A percentile compares a stretch with the other conserved stretches of the same genome.
Evolutionary conservation across 768 basidiomycete species (phyloP).

Genomic region (Trametes maxima): DNA sequence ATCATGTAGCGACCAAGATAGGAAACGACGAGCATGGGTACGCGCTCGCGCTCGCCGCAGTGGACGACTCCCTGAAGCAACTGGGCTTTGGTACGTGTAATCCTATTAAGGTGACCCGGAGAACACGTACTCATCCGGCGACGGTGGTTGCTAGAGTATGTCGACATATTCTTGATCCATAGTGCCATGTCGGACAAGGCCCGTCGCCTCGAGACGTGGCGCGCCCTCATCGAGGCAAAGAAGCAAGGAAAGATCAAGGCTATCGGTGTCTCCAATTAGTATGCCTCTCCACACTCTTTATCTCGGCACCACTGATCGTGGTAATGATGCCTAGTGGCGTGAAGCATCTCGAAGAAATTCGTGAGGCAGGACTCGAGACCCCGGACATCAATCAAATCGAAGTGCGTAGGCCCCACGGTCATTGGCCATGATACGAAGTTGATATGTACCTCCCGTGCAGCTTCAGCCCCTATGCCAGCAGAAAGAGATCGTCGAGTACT

Average conservation of each 20-base stretch:
- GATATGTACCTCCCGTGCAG: slow-evolving; percentile 47
- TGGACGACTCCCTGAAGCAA: slow-evolving; percentile 56
- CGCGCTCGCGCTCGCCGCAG: slow-evolving; percentile 55
- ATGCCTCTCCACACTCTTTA: slow-evolving; percentile 26
- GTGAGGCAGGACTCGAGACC: slow-evolving; percentile 55
- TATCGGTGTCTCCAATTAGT: slow-evolving; percentile 54
- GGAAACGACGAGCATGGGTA: slow-evolving; percentile 61
- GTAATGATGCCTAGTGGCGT: slow-evolving; percentile 51
- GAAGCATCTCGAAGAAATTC: slow-evolving; percentile 77
- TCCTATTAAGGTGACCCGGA: background rate
- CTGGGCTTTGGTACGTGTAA: slow-evolving; percentile 41
- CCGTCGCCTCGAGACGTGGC: slow-evolving; percentile 42
- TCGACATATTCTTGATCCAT: slow-evolving; percentile 51
- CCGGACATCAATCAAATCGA: slow-evolving; percentile 86
- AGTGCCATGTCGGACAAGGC: slow-evolving; percentile 40
- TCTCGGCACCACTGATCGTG: background rate
- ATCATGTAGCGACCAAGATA: slow-evolving; percentile 63
- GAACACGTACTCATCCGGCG: background rate
- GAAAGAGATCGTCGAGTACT: slow-evolving; percentile 72
- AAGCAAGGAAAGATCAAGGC: slow-evolving; percentile 39
- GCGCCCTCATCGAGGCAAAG: slow-evolving; percentile 40
- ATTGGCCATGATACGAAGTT: background rate
- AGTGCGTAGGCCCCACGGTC: slow-evolving; percentile 41
- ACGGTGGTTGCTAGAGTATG: slow-evolving; percentile 39
- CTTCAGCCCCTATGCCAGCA: slow-evolving; percentile 86